Evolutionary conservation across 139 green algal species (phyloP).

Genomic region (Picochlorum sp.): DNA sequence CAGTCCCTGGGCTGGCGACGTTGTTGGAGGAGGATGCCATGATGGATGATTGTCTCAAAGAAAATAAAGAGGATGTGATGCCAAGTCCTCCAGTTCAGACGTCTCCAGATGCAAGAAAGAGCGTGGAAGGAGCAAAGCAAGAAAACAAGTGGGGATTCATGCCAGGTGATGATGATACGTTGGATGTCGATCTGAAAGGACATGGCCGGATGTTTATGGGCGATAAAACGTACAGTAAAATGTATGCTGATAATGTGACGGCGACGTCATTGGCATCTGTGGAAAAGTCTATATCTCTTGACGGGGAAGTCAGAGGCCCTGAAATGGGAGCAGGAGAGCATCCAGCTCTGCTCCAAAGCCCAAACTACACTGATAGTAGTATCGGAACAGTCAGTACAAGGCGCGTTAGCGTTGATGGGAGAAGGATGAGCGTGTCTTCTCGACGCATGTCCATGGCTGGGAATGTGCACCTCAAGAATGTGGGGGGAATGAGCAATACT

Average conservation of each 20-base stretch:
- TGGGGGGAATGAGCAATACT: constrained; percentile 12
- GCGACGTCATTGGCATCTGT: constrained; percentile 11
- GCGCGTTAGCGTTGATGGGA: constrained; percentile 15
- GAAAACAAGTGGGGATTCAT: constrained; percentile 72
- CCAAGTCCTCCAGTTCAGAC: constrained; percentile 22
- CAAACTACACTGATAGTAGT: constrained; percentile 22
- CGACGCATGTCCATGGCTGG: constrained; percentile 12
- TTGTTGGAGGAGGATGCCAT: constrained; percentile 19
- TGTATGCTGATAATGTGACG: constrained; percentile 40
- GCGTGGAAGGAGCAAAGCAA: constrained; percentile 12
- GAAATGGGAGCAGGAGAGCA: constrained; percentile 24
- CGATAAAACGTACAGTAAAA: constrained; percentile 57
- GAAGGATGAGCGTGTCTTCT: constrained; percentile 14
- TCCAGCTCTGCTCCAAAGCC: constrained; percentile 29
- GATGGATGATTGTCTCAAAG: constrained; percentile 5
- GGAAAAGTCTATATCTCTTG: constrained; percentile 11
- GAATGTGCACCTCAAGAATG: background rate
- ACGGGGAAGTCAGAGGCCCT: background rate
- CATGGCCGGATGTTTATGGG: constrained; percentile 52
- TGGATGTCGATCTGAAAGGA: constrained; percentile 46
- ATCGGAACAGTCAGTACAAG: constrained; percentile 26
- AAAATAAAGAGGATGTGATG: constrained; percentile 11
- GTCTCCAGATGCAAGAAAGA: constrained; percentile 22
- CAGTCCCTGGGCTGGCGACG: constrained; percentile 12
- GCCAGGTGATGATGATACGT: constrained; percentile 53